Conservation (phyloP, 139 green algal species). For the Bryopsis sp. region DNA sequence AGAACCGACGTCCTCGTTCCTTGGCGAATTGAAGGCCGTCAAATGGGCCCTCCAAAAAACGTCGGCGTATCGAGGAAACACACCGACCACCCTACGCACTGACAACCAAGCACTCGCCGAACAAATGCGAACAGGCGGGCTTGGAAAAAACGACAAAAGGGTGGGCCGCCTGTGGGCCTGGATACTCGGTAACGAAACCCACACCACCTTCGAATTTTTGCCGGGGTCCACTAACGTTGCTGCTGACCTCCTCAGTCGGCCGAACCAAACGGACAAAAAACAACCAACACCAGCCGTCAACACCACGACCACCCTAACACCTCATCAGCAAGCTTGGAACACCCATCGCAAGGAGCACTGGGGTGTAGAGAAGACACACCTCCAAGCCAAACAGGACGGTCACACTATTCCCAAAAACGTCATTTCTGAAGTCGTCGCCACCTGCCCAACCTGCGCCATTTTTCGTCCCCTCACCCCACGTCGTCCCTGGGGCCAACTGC, state of each 20-base stretch:
- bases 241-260: conserved; percentile 8
- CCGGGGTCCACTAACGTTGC: conserved; percentile 11
- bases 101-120: conserved; percentile 16
- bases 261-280: no score
- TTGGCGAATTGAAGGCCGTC: conserved; percentile 12
- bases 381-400: no score
- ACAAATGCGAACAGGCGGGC: background rate
- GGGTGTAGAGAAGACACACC: no score
- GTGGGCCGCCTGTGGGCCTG: background rate
- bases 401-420: no score
- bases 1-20: conserved; percentile 6
- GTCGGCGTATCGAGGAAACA: background rate
- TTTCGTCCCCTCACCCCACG: no score
- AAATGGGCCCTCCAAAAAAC: conserved; percentile 10
- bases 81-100: background rate
- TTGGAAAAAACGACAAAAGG: background rate
- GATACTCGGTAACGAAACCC: conserved; percentile 3
- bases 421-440: no score
- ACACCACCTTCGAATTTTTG: conserved; percentile 6
- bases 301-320: no score
- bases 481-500: no score
- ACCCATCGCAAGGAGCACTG: no score
- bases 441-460: no score
- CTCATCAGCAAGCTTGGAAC: no score
- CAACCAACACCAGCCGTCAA: no score